phyloP scores from a whole-genome alignment of 2,329 filamentous ascomycete species.

The Venturia effusa region DNA sequence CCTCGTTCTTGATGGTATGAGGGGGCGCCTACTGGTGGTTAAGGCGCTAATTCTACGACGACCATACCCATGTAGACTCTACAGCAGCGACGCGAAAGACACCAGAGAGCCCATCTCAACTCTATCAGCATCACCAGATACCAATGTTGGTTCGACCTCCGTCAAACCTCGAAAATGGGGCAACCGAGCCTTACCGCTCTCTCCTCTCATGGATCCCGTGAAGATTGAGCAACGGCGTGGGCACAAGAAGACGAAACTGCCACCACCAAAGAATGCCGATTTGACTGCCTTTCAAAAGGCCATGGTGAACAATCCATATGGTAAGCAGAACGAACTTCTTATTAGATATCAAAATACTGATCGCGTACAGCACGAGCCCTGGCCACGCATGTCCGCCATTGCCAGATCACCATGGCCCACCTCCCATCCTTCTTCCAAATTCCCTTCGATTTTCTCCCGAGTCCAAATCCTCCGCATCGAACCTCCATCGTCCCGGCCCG shows the following conservation, averaged over 20 bases:
- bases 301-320: conserved; percentile 7
- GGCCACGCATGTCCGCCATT: background rate
- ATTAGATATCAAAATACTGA: background rate
- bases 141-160: background rate
- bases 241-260: conserved; percentile 1
- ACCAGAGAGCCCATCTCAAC: background rate
- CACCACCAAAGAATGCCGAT: background rate
- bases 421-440: conserved; percentile 11
- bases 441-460: background rate
- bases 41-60: background rate
- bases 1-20: conserved; percentile 2
- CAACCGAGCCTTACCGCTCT: conserved; percentile 9
- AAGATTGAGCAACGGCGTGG: conserved; percentile 1
- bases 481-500: background rate
- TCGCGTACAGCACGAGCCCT: conserved; percentile 4
- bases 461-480: background rate
- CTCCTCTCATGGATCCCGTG: conserved; percentile 11
- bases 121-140: background rate
- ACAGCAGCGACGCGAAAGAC: background rate
- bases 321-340: background rate
- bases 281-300: conserved; percentile 9
- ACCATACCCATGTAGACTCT: background rate
- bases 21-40: background rate
- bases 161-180: background rate
- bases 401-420: conserved; percentile 2